Conservation (phyloP, 306 rosid species). For the Astragalus glycyphyllos region DNA sequence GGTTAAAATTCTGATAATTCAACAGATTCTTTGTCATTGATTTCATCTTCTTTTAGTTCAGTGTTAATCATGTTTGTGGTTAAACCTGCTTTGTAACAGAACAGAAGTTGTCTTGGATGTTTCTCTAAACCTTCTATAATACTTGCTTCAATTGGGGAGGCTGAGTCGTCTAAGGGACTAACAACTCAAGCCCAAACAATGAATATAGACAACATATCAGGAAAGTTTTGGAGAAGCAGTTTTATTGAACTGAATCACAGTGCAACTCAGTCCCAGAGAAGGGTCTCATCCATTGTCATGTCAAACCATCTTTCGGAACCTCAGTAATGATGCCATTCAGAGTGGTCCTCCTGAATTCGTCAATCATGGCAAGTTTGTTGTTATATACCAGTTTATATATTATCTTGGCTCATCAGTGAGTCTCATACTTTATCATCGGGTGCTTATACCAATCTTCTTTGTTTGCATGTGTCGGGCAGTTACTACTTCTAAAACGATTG, state of each 20-base stretch:
- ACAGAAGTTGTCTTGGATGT: conserved; percentile 91
- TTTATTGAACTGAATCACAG: conserved; percentile 63
- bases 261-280: conserved; percentile 62
- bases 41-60: too few species aligned
- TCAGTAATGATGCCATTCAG: conserved; percentile 52
- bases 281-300: conserved; percentile 50
- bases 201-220: conserved; percentile 58
- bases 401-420: too few species aligned
- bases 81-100: conserved; percentile 79
- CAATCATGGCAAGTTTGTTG: conserved; percentile 72
- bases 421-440: too few species aligned
- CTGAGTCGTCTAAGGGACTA: conserved; percentile 56
- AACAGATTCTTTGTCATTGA: too few species aligned
- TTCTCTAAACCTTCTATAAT: conserved; percentile 50
- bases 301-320: conserved; percentile 53
- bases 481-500: too few species aligned
- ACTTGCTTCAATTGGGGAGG: conserved; percentile 51
- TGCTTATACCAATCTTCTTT: too few species aligned
- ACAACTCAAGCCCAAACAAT: conserved; percentile 49
- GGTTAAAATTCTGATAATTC: too few species aligned
- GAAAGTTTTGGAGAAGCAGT: conserved; percentile 79
- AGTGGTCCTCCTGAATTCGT: conserved; percentile 66
- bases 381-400: too few species aligned
- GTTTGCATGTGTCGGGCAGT: too few species aligned
- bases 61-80: conserved; percentile 62